phyloP scores from a whole-genome alignment of 2,329 filamentous ascomycete species.

The Rhynchosporium agropyri region DNA sequence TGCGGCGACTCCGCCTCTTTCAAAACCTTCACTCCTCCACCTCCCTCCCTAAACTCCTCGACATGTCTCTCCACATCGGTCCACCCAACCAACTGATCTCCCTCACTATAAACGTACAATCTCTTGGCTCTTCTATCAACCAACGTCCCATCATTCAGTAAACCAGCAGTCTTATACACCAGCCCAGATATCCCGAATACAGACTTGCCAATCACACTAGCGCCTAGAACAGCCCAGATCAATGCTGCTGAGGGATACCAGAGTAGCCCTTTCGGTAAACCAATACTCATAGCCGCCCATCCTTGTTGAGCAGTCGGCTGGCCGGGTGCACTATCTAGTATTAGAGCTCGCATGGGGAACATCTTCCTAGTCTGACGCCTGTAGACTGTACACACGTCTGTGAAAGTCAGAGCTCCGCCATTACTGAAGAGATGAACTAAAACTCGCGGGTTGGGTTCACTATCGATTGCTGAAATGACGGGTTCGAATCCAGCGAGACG shows the following conservation, averaged over 20 bases:
- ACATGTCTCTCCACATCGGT: slow-evolving; percentile 31
- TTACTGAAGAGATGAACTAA: slow-evolving; percentile 32
- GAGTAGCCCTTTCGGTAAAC: slow-evolving; percentile 13
- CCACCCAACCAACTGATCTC: slow-evolving; percentile 27
- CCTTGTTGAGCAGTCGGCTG: slow-evolving; percentile 11
- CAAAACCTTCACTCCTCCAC: slow-evolving; percentile 20
- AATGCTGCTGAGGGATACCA: slow-evolving; percentile 20
- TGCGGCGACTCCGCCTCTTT: slow-evolving; percentile 27
- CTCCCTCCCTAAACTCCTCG: slow-evolving; percentile 22
- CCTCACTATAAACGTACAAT: slow-evolving; percentile 33
- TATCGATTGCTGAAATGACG: slow-evolving; percentile 22
- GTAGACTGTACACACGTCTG: slow-evolving; percentile 23
- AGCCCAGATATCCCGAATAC: slow-evolving; percentile 17
- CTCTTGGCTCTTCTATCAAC: slow-evolving; percentile 29
- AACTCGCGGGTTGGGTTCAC: slow-evolving; percentile 21
- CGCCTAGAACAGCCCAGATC: slow-evolving; percentile 5
- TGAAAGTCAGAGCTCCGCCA: slow-evolving; percentile 24
- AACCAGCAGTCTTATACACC: slow-evolving; percentile 12
- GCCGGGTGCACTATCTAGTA: slow-evolving; percentile 29
- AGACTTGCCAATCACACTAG: not conserved
- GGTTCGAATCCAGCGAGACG: slow-evolving; percentile 23
- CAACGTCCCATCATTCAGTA: slow-evolving; percentile 26
- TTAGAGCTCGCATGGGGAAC: slow-evolving; percentile 19
- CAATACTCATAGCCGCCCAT: slow-evolving; percentile 21
- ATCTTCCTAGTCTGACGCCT: slow-evolving; percentile 14